Conservation (phyloP, 768 basidiomycete genomes). For the Rhizopogon vesiculosus region DNA sequence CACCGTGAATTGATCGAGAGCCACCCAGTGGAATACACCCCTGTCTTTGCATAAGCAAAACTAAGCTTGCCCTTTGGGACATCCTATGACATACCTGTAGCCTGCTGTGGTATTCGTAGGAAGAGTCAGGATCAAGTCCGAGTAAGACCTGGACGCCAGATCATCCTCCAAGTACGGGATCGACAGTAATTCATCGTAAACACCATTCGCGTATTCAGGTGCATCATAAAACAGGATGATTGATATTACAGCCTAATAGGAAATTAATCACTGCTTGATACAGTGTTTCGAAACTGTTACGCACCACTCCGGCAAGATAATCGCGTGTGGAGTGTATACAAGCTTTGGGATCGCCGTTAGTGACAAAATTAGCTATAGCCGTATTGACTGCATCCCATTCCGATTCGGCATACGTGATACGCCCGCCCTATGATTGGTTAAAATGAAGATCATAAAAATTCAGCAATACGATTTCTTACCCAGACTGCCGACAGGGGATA, state of each 20-base stretch:
- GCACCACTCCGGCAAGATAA: conserved; percentile 28
- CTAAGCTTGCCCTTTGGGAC: background rate
- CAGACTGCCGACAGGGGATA: conserved; percentile 52
- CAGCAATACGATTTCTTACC: conserved; percentile 27
- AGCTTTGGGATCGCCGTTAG: conserved; percentile 21
- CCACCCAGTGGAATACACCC: background rate
- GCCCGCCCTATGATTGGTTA: conserved; percentile 39
- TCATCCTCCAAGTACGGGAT: conserved; percentile 1
- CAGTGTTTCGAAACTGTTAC: background rate
- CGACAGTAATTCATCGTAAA: conserved; percentile 26
- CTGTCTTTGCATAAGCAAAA: background rate
- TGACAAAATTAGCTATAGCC: conserved; percentile 20
- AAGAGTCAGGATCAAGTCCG: conserved; percentile 18
- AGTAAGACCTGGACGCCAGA: conserved; percentile 16
- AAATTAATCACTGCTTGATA: background rate
- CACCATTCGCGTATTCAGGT: conserved; percentile 24
- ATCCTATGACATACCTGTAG: background rate
- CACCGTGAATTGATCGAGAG: background rate
- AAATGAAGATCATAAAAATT: conserved; percentile 20
- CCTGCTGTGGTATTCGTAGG: conserved; percentile 9
- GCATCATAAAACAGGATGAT: conserved; percentile 55
- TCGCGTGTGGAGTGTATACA: conserved; percentile 35
- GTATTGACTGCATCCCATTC: conserved; percentile 15
- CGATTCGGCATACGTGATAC: conserved; percentile 26
- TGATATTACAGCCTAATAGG: conserved; percentile 12